Percentiles rank a stretch among this genome's conserved stretches.
Conservation (phyloP, 805 yeast species). For the Candida germanica region DNA sequence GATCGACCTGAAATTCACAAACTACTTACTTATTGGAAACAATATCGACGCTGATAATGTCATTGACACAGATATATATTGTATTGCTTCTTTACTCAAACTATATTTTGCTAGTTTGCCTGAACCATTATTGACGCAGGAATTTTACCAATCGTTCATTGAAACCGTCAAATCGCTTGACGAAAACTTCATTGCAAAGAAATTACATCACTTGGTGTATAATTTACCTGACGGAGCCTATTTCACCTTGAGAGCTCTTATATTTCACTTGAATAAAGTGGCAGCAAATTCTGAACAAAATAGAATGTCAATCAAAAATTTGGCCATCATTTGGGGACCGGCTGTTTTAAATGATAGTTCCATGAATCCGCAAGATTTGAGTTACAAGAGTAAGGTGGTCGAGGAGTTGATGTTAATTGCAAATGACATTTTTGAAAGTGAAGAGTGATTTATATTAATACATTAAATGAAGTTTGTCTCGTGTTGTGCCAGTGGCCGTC, state of each 20-base stretch:
- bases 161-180: constrained; percentile 58
- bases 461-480: constrained; percentile 16
- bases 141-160: constrained; percentile 58
- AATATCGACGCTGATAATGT: constrained; percentile 41
- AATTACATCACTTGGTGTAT: constrained; percentile 84
- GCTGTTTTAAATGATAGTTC: constrained; percentile 68
- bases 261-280: constrained; percentile 81
- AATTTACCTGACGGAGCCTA: constrained; percentile 93
- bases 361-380: constrained; percentile 67
- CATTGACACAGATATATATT: constrained; percentile 77
- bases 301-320: constrained; percentile 76
- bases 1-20: constrained; percentile 74
- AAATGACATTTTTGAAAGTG: constrained; percentile 62
- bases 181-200: constrained; percentile 53
- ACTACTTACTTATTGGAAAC: constrained; percentile 44
- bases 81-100: constrained; percentile 85
- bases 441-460: constrained; percentile 20
- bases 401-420: constrained; percentile 85
- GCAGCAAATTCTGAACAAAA: constrained; percentile 59
- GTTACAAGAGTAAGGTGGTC: constrained; percentile 70
- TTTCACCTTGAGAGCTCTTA: constrained; percentile 79
- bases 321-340: constrained; percentile 96
- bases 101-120: constrained; percentile 82
- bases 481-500: too few relatives aligned
- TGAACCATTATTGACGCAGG: constrained; percentile 74